These are phyloP conservation scores for Leccinum fibrillosum DNA, from an alignment of 768 basidiomycete genomes.

Conservation along the genomic window DNA sequence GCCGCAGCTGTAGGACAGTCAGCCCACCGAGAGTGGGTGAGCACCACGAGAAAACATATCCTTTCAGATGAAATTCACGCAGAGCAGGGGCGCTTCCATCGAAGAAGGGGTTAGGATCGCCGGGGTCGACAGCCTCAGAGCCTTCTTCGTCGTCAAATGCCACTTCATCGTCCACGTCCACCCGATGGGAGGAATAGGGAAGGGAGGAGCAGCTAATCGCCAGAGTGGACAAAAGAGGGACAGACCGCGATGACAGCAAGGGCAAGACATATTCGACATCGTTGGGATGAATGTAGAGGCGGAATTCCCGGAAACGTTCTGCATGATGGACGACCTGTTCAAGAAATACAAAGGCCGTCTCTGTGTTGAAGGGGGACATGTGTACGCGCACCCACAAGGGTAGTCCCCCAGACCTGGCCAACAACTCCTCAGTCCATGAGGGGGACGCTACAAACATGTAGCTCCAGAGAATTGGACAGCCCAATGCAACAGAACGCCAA, in stretches of 20 bases:
- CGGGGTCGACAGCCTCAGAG: background rate
- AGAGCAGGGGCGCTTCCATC: background rate
- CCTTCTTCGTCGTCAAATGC: background rate
- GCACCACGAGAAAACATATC: background rate
- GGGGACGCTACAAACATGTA: slow-evolving; percentile 1
- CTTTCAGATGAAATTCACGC: background rate
- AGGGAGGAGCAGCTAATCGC: background rate
- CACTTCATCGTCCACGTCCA: background rate
- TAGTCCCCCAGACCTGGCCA: background rate
- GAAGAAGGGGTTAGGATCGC: background rate
- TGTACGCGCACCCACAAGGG: background rate
- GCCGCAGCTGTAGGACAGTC: background rate
- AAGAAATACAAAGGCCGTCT: background rate
- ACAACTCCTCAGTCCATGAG: background rate
- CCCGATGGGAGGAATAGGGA: background rate
- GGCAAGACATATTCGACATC: background rate
- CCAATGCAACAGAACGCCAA: background rate
- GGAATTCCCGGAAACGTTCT: background rate
- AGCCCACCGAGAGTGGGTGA: background rate
- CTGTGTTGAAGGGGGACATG: background rate
- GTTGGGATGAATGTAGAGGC: background rate
- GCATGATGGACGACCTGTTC: background rate
- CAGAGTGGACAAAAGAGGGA: background rate
- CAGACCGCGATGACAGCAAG: background rate
- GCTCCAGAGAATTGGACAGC: background rate